Evolutionary conservation across 2,329 filamentous ascomycete genomes (phyloP), one percentile per base, ranked within the genome.

Genomic region (Rutstroemia sp.): DNA sequence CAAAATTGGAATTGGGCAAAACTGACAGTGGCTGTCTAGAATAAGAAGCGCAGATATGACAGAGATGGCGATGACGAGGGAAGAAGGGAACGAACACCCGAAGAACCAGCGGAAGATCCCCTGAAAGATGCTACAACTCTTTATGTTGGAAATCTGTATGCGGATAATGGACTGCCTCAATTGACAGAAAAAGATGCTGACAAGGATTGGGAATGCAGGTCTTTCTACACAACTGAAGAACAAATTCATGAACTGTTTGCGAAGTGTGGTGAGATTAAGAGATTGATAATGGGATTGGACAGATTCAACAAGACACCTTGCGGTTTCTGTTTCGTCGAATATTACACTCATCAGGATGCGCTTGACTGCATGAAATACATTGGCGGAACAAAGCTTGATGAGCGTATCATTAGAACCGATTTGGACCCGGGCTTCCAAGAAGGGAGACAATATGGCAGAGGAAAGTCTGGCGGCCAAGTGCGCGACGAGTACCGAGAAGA

Each of bases 311-410:
- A 99, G 77, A 99, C 94, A 0, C 94, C 94, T 1, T 99, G 94
- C 73, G 94, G 94, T 42, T 99, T 99, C 79, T 99, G 94, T 78
- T 99, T 99, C 70, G 94, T 99, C 68, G 94, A 99, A 75, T 99
- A 99, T 76, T 97, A 96, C 77, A 96, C 87, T 30, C 94, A 97
- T 72, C 87, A 96, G 70, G 94, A 99, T 72, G 94, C 94, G 8
- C 80, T 99, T 50, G 94, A 99, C 72, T 97, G 92, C 74, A 86
- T 99, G 85, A 99, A 97, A 75, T 99, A 97, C 71, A 87, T 99
- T 67, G 94, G 94, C 56, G 94, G 94, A 57, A 99, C 94, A 38
- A 99, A 99, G 77, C 82, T 99, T 47, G 94, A 99, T 72, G 94
- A 99, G 78, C 86, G 94, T 65, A 87, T 99, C 69, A 96, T 99